These are phyloP conservation scores for Colletotrichum noveboracense DNA, from an alignment of 2,329 filamentous ascomycete species.

Conservation along the genomic window DNA sequence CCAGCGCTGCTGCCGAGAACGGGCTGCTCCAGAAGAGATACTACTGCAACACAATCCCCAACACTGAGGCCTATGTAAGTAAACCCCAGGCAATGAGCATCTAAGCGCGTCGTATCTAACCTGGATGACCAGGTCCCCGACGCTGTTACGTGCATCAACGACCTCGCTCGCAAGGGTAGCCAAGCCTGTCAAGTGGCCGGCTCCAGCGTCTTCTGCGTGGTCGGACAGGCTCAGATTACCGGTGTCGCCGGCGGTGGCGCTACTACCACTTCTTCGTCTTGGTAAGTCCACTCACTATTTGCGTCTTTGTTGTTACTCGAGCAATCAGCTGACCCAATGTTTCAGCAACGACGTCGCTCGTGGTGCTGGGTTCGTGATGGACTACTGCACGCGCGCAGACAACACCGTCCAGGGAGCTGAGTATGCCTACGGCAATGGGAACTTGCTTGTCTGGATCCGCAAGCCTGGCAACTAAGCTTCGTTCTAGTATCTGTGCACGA, in stretches of 20 bases:
- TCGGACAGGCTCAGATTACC: neutral
- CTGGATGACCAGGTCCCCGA: neutral
- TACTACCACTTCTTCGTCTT: neutral
- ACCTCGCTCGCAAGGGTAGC: neutral
- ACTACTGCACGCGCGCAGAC: slow-evolving; percentile 13
- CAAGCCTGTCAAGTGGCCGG: neutral
- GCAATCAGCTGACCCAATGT: neutral
- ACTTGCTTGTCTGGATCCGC: slow-evolving; percentile 1
- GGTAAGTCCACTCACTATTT: neutral
- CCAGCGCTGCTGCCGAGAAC: neutral
- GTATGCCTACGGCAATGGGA: neutral
- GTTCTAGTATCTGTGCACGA: neutral
- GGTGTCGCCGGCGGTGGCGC: neutral
- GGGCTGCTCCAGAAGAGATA: neutral
- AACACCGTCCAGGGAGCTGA: slow-evolving; percentile 12
- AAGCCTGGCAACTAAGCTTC: neutral
- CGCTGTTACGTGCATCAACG: slow-evolving; percentile 15
- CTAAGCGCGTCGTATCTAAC: neutral
- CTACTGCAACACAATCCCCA: neutral
- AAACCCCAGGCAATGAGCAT: neutral
- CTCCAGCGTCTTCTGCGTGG: neutral
- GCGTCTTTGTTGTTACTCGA: neutral
- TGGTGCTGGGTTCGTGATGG: slow-evolving; percentile 11
- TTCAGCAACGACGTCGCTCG: slow-evolving; percentile 17
- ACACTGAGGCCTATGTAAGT: neutral